Evolutionary conservation across 1,284 basidiomycete genomes (phyloP).

Genomic region (Marasmius tenuissimus): DNA sequence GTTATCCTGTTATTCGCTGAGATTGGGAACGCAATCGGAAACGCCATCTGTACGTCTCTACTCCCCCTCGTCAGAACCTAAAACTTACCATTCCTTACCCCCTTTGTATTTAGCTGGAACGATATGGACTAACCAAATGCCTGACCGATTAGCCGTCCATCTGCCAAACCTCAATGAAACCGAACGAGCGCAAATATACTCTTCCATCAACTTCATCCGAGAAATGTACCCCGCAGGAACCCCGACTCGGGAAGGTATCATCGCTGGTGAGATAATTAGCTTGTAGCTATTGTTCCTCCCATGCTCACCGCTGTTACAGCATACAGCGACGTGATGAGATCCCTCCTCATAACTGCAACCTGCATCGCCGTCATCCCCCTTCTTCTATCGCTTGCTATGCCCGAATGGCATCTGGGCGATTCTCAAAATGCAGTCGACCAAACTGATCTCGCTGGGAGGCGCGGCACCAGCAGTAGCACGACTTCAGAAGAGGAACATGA

Average conservation of each 20-base stretch:
- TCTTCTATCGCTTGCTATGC: constrained; percentile 39
- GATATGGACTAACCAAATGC: constrained; percentile 64
- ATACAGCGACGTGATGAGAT: constrained; percentile 56
- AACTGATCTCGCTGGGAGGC: background rate
- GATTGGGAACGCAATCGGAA: constrained; percentile 75
- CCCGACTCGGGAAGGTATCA: constrained; percentile 59
- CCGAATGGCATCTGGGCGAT: constrained; percentile 47
- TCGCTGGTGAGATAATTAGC: constrained; percentile 36
- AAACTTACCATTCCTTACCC: background rate
- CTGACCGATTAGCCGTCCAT: constrained; percentile 50
- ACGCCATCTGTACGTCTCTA: constrained; percentile 52
- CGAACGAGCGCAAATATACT: constrained; percentile 42
- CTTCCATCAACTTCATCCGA: constrained; percentile 48
- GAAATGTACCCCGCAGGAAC: constrained; percentile 43
- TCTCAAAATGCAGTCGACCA: constrained; percentile 45
- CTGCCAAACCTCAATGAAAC: constrained; percentile 44
- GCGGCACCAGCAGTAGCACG: no score
- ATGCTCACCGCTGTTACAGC: constrained; percentile 27
- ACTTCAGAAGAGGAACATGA: background rate
- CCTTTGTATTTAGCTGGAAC: constrained; percentile 42
- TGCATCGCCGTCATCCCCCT: constrained; percentile 39
- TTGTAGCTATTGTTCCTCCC: background rate
- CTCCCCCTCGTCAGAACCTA: background rate
- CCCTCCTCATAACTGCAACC: constrained; percentile 48
- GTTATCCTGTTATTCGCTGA: constrained; percentile 80